Base-by-base conservation (phyloP, 148 eudicot species). In the Agrostemma githago region DNA sequence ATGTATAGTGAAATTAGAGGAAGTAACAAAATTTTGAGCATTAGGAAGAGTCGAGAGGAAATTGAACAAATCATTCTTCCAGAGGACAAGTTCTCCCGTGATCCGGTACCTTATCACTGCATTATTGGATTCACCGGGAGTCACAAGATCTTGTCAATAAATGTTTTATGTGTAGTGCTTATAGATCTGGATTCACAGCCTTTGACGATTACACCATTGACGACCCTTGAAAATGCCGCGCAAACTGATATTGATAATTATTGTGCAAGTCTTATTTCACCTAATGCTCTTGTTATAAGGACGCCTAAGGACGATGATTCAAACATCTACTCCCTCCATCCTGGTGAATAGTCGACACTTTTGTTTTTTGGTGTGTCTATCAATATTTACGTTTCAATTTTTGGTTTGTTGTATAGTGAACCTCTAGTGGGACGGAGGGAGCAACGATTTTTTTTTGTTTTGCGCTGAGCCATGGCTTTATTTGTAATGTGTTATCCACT, bases 261-360 rank as follows among this genome's bases (percentile, higher is more conserved):
- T 58, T 60, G 16, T 40, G 26, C 74, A 6, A 72, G 65, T 19
- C 74, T 72, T 40, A 60, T 48, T 72, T 72, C 56, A 10, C 66
- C 62, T 58, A 19, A 4, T 66, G 48, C 20, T 7, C 46, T 5
- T 66, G 19, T 66, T n/a, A 66, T 39, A 10, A 11, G 41, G 66
- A 62, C 2, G 66, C 15, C n/a, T 14, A 43, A 43, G 46, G 46
- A 43, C 5, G 21, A 57, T 14, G 19, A 3, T 14, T 57, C n/a
- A 2, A 57, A 57, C 61, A 43, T 5, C 2, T 48, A 10, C 54
- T 48, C 8, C 54, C 8, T 48, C 8, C 54, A 7, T 43, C 46
- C 46, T 43, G 8, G 34, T 26, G 34, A 26, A 26, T 26, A 26
- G 34, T 26, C 1, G 34, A 26, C 34, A 26, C 34, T 26, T 26